Evolutionary conservation across 2,329 filamentous ascomycete species (phyloP).

Genomic region (Pseudodiploospora longispora): DNA sequence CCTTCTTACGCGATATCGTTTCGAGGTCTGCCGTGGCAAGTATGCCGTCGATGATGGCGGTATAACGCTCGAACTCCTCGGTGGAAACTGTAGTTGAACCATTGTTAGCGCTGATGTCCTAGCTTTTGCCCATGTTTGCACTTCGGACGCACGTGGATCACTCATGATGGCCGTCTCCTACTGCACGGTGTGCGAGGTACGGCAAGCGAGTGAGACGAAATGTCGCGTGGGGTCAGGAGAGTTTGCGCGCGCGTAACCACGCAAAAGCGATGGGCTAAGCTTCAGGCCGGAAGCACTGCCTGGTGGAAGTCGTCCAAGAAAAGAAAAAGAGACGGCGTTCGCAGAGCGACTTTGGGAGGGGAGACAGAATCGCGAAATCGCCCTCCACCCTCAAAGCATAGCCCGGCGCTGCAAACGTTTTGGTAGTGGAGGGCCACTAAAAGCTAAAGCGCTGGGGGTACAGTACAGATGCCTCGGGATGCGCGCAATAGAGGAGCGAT

Average conservation of each 20-base stretch:
- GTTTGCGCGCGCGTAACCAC: conserved; percentile 7
- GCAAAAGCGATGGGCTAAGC: background rate
- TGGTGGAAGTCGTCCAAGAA: background rate
- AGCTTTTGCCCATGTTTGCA: too few species aligned
- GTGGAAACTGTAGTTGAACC: conserved; percentile 32
- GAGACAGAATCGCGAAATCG: conserved; percentile 6
- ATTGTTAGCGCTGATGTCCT: too few species aligned
- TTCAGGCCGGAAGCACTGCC: background rate
- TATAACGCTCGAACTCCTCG: conserved; percentile 45
- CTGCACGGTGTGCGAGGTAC: background rate
- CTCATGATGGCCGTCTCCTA: conserved; percentile 13
- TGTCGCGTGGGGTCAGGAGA: conserved; percentile 4
- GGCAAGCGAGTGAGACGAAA: background rate
- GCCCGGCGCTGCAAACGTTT: conserved; percentile 4
- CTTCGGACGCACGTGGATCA: conserved; percentile 13
- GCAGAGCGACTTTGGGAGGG: background rate
- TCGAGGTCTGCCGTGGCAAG: conserved; percentile 49
- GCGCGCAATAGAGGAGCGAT: background rate
- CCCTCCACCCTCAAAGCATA: conserved; percentile 11
- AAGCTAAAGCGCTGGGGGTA: background rate
- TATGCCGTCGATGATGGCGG: conserved; percentile 51
- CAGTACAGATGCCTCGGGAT: background rate
- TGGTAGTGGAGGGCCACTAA: background rate
- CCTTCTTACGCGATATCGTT: conserved; percentile 57
- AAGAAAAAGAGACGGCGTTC: background rate